phyloP scores from a whole-genome alignment of 345 rosid species.

The Moricandia moricandioides region DNA sequence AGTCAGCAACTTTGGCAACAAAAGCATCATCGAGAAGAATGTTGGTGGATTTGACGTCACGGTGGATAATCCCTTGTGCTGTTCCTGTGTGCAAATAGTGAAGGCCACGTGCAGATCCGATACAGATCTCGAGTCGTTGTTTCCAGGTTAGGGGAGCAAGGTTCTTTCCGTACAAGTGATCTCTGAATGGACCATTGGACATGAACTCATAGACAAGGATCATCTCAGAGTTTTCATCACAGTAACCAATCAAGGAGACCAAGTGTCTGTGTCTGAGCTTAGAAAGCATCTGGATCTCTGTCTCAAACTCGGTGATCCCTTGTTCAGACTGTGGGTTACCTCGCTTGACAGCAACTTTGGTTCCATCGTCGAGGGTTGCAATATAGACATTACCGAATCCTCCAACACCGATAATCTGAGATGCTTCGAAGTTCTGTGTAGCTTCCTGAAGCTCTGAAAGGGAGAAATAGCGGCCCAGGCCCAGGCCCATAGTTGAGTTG shows the following conservation, averaged over 20 bases:
- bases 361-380: constrained; percentile 59
- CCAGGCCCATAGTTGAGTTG: constrained; percentile 63
- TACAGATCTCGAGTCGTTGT: constrained; percentile 71
- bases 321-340: constrained; percentile 90
- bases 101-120: constrained; percentile 79
- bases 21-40: constrained; percentile 72
- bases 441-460: constrained; percentile 73
- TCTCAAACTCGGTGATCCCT: constrained; percentile 79
- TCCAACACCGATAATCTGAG: constrained; percentile 67
- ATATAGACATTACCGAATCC: constrained; percentile 83
- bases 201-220: constrained; percentile 80
- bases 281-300: constrained; percentile 84
- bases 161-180: constrained; percentile 69
- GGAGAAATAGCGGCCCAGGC: constrained; percentile 68
- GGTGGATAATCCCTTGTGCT: constrained; percentile 88
- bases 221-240: constrained; percentile 78
- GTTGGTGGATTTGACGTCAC: constrained; percentile 81
- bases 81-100: constrained; percentile 86
- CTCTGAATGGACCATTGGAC: constrained; percentile 77
- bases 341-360: constrained; percentile 77
- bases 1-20: constrained; percentile 81
- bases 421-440: constrained; percentile 61
- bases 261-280: constrained; percentile 83
- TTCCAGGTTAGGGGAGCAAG: constrained; percentile 69
- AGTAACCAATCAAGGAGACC: constrained; percentile 78